These are phyloP conservation scores for Gynochthodes officinalis DNA, from an alignment of 257 asterid genomes.

Conservation along the genomic window DNA sequence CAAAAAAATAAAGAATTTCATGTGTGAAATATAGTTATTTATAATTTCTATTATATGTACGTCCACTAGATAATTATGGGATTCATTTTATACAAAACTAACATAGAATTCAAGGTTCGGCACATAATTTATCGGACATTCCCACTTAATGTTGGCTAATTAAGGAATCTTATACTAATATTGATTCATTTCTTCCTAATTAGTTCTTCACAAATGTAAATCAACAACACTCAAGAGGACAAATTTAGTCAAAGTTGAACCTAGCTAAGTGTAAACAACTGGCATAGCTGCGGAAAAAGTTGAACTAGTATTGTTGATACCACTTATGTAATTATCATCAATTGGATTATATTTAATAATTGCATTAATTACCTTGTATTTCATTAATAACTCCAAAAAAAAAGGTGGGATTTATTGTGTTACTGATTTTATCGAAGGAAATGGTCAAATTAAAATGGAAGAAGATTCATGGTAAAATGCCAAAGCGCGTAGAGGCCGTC, in stretches of 20 bases:
- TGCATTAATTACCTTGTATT: not conserved
- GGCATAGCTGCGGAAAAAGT: slow-evolving; percentile 18
- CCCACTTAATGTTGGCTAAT: too few relatives aligned
- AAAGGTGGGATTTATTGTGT: slow-evolving; percentile 22
- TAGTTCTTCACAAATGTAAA: not conserved
- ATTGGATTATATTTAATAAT: not conserved
- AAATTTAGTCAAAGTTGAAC: slow-evolving; percentile 5
- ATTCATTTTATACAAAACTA: too few relatives aligned
- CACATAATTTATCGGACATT: too few relatives aligned
- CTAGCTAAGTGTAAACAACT: not conserved
- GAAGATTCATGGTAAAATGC: not conserved
- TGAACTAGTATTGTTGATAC: not conserved
- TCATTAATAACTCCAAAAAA: not conserved
- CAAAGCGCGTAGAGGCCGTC: slow-evolving; percentile 49
- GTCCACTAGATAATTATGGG: too few relatives aligned
- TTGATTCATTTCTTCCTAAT: not conserved
- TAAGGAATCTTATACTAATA: too few relatives aligned
- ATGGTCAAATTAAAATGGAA: slow-evolving; percentile 22
- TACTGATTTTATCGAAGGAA: slow-evolving; percentile 23
- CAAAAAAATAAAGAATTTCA: too few relatives aligned
- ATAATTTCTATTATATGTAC: too few relatives aligned
- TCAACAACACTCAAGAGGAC: too few relatives aligned
- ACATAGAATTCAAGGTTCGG: too few relatives aligned
- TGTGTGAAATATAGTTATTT: too few relatives aligned
- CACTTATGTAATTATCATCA: slow-evolving; percentile 32